Evolutionary conservation across 2,329 filamentous ascomycete species (phyloP).

Genomic region (Colletotrichum filicis): DNA sequence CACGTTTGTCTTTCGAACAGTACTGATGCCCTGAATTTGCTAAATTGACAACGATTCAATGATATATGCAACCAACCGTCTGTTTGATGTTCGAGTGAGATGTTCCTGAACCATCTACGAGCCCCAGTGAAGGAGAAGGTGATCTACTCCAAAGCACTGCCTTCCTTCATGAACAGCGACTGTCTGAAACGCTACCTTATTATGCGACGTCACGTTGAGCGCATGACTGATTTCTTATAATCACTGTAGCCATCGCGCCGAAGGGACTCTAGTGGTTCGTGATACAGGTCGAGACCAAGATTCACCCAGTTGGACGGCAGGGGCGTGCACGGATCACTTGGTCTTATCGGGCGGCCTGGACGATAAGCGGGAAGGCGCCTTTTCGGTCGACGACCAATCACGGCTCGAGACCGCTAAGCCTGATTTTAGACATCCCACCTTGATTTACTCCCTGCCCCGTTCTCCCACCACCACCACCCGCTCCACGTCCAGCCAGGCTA

Average conservation of each 20-base stretch:
- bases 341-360: constrained; percentile 20
- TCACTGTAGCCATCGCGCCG: not conserved
- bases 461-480: constrained; percentile 7
- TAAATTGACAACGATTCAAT: not conserved
- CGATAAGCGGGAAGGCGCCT: constrained; percentile 17
- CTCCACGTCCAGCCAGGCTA: constrained; percentile 22
- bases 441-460: constrained; percentile 35
- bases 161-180: not conserved
- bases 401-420: constrained; percentile 21
- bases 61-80: not conserved
- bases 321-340: constrained; percentile 11
- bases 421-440: constrained; percentile 39
- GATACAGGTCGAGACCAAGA: not conserved
- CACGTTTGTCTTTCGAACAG: not conserved
- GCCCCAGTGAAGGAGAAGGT: no score
- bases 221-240: not conserved
- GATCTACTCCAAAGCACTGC: no score
- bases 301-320: constrained; percentile 5
- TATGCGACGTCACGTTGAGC: not conserved
- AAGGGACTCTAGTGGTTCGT: not conserved
- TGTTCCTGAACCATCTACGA: not conserved
- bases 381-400: constrained; percentile 33
- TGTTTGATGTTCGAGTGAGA: not conserved
- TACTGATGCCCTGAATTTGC: not conserved
- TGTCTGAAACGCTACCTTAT: not conserved